phyloP scores from a whole-genome alignment of 805 yeast species.

The Ogataea siamensis region DNA sequence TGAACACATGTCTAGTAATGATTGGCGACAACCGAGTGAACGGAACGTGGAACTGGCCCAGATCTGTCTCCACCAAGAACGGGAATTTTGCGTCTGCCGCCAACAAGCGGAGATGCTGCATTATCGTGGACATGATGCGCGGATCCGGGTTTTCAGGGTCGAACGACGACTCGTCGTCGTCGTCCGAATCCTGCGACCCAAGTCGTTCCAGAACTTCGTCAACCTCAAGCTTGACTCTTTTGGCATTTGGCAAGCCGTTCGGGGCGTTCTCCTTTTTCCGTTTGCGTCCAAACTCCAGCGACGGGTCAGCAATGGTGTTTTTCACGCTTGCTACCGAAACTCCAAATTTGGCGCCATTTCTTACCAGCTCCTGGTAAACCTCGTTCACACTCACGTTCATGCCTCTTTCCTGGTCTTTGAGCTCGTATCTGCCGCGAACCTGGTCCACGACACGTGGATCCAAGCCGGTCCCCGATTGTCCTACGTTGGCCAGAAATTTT shows the following conservation, averaged over 20 bases:
- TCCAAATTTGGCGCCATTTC: conserved; percentile 34
- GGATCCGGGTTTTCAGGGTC: conserved; percentile 21
- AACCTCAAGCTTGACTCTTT: conserved; percentile 31
- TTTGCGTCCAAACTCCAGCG: conserved; percentile 29
- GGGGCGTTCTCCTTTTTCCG: conserved; percentile 10
- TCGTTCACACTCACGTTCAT: conserved; percentile 44
- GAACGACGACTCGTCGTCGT: conserved; percentile 28
- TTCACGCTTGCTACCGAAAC: conserved; percentile 37
- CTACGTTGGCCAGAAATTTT: conserved; percentile 31
- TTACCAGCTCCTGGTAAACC: conserved; percentile 31
- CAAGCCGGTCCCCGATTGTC: conserved; percentile 33
- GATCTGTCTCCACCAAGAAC: conserved; percentile 58
- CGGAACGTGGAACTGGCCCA: conserved; percentile 62
- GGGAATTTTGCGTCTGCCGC: conserved; percentile 49
- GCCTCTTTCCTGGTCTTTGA: conserved; percentile 37
- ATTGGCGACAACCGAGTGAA: conserved; percentile 47
- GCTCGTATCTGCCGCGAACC: conserved; percentile 27
- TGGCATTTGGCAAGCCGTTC: conserved; percentile 12
- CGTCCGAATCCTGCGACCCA: conserved; percentile 30
- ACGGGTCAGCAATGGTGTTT: conserved; percentile 35
- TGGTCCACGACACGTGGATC: conserved; percentile 30
- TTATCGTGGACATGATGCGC: conserved; percentile 25
- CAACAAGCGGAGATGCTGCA: conserved; percentile 67
- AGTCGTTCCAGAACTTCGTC: conserved; percentile 28
- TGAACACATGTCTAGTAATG: conserved; percentile 50